These are phyloP conservation scores for Geotrichum klebahnii DNA, from an alignment of 1,139 yeast species.

Conservation along the genomic window DNA sequence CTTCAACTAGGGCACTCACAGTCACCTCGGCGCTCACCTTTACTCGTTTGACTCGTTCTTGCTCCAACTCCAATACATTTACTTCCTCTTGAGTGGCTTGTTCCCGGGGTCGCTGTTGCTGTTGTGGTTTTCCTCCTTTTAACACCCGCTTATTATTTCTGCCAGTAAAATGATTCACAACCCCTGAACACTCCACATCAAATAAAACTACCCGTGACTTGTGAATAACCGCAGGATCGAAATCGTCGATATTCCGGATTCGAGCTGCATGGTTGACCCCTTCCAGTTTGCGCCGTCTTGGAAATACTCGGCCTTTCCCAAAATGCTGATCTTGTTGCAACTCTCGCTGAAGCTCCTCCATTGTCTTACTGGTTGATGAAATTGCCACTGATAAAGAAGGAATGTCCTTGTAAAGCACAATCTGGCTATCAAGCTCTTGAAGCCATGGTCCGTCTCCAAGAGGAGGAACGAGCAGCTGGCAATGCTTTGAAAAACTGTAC, in stretches of 20 bases:
- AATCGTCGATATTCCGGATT: conserved; percentile 6
- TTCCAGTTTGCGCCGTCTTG: neutral
- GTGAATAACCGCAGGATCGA: conserved; percentile 6
- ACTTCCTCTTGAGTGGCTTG: neutral
- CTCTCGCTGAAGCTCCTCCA: neutral
- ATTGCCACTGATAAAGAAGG: neutral
- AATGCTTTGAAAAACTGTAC: conserved; percentile 5
- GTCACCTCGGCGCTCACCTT: too few relatives aligned
- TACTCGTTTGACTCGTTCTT: neutral
- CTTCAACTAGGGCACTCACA: too few relatives aligned
- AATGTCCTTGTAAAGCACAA: conserved; percentile 24
- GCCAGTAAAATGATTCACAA: conserved; percentile 1
- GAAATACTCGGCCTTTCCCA: neutral
- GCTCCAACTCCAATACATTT: neutral
- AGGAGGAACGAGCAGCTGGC: conserved; percentile 21
- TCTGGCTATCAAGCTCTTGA: conserved; percentile 17
- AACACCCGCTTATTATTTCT: conserved; percentile 1
- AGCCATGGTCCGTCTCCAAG: conserved; percentile 26
- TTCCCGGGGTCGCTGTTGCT: too few relatives aligned
- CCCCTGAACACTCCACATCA: neutral
- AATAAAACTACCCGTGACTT: conserved; percentile 8
- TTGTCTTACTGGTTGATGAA: neutral
- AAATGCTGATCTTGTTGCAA: neutral
- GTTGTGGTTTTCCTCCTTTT: neutral
- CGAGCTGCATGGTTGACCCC: conserved; percentile 7